A percentile compares a stretch with the other conserved stretches of the same genome.
phyloP scores from a whole-genome alignment of 2,329 filamentous ascomycete species.

The Talaromyces rugulosus region DNA sequence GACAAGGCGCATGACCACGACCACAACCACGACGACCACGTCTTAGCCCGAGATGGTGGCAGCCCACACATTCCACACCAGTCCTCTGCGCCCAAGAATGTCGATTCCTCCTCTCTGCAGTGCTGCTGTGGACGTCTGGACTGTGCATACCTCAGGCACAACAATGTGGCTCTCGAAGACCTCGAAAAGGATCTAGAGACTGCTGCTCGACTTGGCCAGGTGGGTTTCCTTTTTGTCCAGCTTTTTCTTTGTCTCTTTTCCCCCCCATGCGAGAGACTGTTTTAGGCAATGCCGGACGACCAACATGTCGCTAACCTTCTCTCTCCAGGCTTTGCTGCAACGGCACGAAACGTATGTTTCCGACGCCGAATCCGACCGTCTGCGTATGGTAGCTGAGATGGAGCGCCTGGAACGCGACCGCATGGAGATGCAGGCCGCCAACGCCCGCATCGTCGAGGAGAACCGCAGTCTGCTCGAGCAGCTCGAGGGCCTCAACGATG shows the following conservation, averaged over 20 bases:
- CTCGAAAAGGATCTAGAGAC: constrained; percentile 84
- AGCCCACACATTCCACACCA: constrained; percentile 9
- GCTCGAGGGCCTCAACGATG: constrained; percentile 76
- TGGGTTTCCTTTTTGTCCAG: constrained; percentile 50
- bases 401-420: constrained; percentile 72
- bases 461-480: constrained; percentile 78
- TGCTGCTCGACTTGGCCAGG: constrained; percentile 86
- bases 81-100: constrained; percentile 29
- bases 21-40: background rate
- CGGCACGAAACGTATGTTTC: constrained; percentile 94
- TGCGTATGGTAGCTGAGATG: constrained; percentile 67
- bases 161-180: constrained; percentile 69
- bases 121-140: constrained; percentile 85
- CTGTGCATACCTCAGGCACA: constrained; percentile 78
- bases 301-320: constrained; percentile 59
- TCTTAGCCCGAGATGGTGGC: background rate
- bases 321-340: constrained; percentile 77
- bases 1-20: background rate
- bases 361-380: constrained; percentile 81
- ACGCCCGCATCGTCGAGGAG: constrained; percentile 74
- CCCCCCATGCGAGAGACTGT: constrained; percentile 4
- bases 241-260: constrained; percentile 14
- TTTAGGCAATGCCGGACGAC: background rate
- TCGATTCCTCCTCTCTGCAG: constrained; percentile 25
- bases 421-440: constrained; percentile 67